A percentile compares a stretch with the other conserved stretches of the same genome.
Evolutionary conservation across 805 yeast species (phyloP).

Genomic region (Candida qinlingensis): DNA sequence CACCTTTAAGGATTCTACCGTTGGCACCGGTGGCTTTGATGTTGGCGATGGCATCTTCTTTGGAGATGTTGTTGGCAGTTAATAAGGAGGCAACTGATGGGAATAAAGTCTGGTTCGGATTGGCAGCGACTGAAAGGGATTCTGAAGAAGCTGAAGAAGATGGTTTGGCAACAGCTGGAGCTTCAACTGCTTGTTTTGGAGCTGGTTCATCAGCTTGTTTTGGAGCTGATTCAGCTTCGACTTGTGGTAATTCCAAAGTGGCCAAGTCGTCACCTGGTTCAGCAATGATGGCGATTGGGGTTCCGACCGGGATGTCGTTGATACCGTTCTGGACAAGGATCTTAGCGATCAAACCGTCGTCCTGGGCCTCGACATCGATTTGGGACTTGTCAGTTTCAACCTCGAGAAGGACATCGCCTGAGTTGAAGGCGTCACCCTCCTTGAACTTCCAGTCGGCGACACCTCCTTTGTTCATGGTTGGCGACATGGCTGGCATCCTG

Average conservation of each 20-base stretch:
- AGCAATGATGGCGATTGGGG: conserved; percentile 82
- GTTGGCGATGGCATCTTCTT: conserved; percentile 62
- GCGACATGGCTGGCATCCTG: conserved; percentile 98
- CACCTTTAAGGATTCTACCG: conserved; percentile 88
- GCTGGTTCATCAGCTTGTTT: conserved; percentile 10
- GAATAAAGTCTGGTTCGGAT: conserved; percentile 58
- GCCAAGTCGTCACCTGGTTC: conserved; percentile 82
- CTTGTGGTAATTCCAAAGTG: conserved; percentile 50
- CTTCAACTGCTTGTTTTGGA: conserved; percentile 18
- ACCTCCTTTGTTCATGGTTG: conserved; percentile 97
- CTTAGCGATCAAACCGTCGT: conserved; percentile 86
- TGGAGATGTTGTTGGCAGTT: conserved; percentile 54
- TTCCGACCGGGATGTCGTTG: conserved; percentile 77
- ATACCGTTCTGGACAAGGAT: conserved; percentile 67
- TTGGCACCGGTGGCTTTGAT: conserved; percentile 85
- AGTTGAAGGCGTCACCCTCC: conserved; percentile 62
- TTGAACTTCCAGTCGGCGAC: conserved; percentile 85
- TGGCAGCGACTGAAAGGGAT: conserved; percentile 38
- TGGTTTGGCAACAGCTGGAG: conserved; percentile 15
- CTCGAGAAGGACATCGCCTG: conserved; percentile 81
- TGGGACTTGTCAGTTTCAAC: conserved; percentile 86
- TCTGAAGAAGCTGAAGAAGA: conserved; percentile 2
- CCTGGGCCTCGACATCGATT: conserved; percentile 83
- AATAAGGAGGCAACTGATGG: conserved; percentile 77
- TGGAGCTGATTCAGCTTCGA: conserved; percentile 6